A percentile compares a stretch with the other conserved stretches of the same genome.
Conservation (phyloP, 75 land plant species). For the Pinus tabuliformis region DNA sequence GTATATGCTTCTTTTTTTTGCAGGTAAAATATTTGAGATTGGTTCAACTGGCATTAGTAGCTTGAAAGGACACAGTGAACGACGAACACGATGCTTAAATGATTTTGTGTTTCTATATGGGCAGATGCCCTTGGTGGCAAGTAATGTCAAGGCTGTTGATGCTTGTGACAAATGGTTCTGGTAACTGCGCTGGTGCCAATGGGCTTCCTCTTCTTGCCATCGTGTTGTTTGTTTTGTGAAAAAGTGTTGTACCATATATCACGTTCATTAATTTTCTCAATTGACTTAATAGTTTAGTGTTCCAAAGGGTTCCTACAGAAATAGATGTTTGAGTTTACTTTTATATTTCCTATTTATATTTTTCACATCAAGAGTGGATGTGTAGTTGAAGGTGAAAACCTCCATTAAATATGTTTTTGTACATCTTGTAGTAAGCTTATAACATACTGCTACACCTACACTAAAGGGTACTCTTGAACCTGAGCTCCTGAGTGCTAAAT, state of each 20-base stretch:
- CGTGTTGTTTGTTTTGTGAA: background rate
- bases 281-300: background rate
- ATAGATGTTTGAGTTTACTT: slow-evolving; percentile 7
- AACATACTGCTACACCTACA: background rate
- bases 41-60: slow-evolving; percentile 97
- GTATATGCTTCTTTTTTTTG: too few species aligned
- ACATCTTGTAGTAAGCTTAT: background rate
- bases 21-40: slow-evolving; percentile 82
- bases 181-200: slow-evolving; percentile 23
- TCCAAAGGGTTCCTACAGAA: background rate
- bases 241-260: slow-evolving; percentile 3
- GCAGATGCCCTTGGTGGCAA: slow-evolving; percentile 73
- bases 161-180: slow-evolving; percentile 70
- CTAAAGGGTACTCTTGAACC: background rate
- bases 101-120: slow-evolving; percentile 58
- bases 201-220: background rate
- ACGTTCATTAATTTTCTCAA: background rate
- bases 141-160: slow-evolving; percentile 77
- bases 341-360: background rate
- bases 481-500: background rate
- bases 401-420: slow-evolving; percentile 5
- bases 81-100: slow-evolving; percentile 65
- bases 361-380: background rate
- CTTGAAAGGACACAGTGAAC: slow-evolving; percentile 74
- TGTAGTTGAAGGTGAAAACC: background rate